These are phyloP conservation scores for Papiliotrema terrestris DNA, from an alignment of 1,284 basidiomycete species.

Conservation along the genomic window DNA sequence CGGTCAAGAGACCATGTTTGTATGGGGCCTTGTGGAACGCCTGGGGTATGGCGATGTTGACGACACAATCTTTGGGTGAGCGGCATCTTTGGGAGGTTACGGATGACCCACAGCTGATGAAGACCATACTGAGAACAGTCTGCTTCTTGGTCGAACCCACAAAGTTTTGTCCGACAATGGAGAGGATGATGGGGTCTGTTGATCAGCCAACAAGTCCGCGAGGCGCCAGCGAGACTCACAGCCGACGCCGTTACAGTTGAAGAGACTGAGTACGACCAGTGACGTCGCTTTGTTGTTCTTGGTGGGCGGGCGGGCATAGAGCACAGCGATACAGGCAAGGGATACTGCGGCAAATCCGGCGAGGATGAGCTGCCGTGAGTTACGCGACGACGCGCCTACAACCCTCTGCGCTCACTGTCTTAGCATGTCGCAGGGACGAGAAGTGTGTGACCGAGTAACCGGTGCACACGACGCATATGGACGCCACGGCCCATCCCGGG, in stretches of 20 bases:
- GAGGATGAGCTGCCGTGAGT: background rate
- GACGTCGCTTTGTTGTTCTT: conserved; percentile 3
- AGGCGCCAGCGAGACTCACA: background rate
- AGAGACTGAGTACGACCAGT: background rate
- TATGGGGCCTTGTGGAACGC: background rate
- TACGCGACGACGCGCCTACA: no score
- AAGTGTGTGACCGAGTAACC: conserved; percentile 2
- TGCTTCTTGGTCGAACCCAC: conserved; percentile 7
- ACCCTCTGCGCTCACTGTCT: conserved; percentile 3
- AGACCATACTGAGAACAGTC: conserved; percentile 5
- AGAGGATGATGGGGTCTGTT: conserved; percentile 4
- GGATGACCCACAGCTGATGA: conserved; percentile 3
- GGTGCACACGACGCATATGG: background rate
- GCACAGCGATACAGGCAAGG: background rate
- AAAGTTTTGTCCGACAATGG: conserved; percentile 6
- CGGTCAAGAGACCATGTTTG: background rate
- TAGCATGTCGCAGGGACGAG: background rate
- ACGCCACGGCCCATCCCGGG: conserved; percentile 3
- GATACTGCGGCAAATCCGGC: background rate
- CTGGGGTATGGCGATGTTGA: background rate
- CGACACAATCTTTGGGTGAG: background rate
- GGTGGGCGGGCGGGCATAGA: conserved; percentile 2
- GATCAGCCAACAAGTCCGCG: background rate
- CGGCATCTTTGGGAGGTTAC: background rate
- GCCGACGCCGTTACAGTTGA: background rate